Base-by-base conservation (phyloP, 345 rosid species). In the Jatropha curcas region DNA sequence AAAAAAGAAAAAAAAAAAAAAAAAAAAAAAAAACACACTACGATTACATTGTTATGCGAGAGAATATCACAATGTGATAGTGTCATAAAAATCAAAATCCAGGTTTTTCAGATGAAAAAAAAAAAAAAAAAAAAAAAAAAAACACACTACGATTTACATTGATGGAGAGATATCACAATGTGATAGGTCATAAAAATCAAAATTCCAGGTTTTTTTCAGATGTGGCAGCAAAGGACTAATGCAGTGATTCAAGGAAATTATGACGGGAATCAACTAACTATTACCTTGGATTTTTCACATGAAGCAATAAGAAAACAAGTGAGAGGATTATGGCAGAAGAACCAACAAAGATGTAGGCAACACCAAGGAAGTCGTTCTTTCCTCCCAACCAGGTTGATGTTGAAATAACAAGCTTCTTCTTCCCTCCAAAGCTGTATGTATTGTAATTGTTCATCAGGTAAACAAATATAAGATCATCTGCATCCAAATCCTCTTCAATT, bases 351-450 rank as follows among this genome's bases (percentile, higher is more conserved):
- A 92, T 10, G 79, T 84, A 92, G 41, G 97, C 84, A 73, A 79
- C 60, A 19, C 95, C 97, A 33, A 88, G 92, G 66, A 92, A 92
- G 82, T 90, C 92, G 55, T 92, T 92, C 81, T 82, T 90, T 74
- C 95, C 95, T 57, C 97, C 95, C 76, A 90, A 73, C 95, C 95
- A 92, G 80, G 80, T 87, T 70, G 95, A 80, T 52, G 95, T 92
- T 65, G 93, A 87, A 62, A 92, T 89, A 67, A 90, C 84, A 68
- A 92, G 86, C 82, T 85, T 88, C 86, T 88, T 92, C 75, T 88
- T 86, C 71, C 97, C 95, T 5, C 87, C 86, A 78, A 92, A 90
- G 84, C 97, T 88, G 77, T 88, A 92, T 28, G 90, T 87, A 76
- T 92, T 92, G 81, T 92, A 92, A 71, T 92, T 88, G 81, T 92